Evolutionary conservation across 768 basidiomycete genomes (phyloP), one percentile per base, ranked within the genome.

Genomic region (Pleurotus djamor): DNA sequence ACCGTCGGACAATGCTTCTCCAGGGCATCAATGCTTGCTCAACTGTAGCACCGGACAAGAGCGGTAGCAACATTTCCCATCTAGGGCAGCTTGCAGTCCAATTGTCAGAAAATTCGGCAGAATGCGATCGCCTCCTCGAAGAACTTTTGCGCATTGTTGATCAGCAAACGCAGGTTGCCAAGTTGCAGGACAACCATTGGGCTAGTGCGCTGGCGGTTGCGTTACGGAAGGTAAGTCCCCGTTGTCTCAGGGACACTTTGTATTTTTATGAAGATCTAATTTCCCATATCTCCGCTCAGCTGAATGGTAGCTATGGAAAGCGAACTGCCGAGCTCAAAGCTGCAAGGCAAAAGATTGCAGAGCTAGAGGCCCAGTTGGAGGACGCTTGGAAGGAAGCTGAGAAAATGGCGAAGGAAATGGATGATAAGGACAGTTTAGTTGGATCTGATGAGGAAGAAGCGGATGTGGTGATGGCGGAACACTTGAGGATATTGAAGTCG

Each of bases 381-480:
- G 92, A 93, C 56, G 92, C 91, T 0, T 93, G 92, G 92, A 79
- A 79, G 49, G 85, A 87, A 60, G 92, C 90, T 2, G 87, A 91
- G 64, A 83, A 81, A 44, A 75, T 92, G 64, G 92, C 91, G 0
- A 69, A 75, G 54, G 88, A 92, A 67, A 79, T 92, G 65, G 90
- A 93, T 67, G 83, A 83, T 45, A 69, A 84, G 52, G 84, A 87
- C 56, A 56, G 56, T 28, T 47, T 4, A 2, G 59, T 60, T 4
- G 63, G 74, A 69, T 66, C 67, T 12, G 68, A 67, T 37, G 65
- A 64, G 17, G 71, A 59, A 48, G 68, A 67, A 52, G 76, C 76
- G 10, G 68, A 82, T 48, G 82, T 84, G 48, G 76, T 76, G 60
- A 78, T 67, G 5, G 83, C 81, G 3, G 81, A 79, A 63, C 72